These are phyloP conservation scores for Aspergillus luchuensis DNA, from an alignment of 2,329 filamentous ascomycete species.

Conservation along the genomic window DNA sequence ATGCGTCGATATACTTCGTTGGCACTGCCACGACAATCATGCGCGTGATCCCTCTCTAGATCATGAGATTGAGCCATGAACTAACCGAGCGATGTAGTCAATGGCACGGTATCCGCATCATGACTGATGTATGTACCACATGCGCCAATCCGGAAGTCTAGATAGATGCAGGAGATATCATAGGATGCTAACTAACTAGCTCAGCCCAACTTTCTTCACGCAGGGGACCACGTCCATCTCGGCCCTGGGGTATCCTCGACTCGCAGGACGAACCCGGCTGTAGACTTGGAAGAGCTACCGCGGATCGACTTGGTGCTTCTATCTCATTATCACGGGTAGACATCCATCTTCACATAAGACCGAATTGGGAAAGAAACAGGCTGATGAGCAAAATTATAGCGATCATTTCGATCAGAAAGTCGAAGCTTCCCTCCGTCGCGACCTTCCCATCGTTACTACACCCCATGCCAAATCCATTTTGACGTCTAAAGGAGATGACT, in stretches of 20 bases:
- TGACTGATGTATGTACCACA: conserved; percentile 39
- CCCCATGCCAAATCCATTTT: conserved; percentile 61
- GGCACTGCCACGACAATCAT: conserved; percentile 45
- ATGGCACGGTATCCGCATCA: conserved; percentile 43
- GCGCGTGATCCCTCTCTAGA: conserved; percentile 14
- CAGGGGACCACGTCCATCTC: conserved; percentile 66
- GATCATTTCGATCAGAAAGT: conserved; percentile 60
- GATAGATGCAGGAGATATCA: no score
- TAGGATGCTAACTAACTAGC: no score
- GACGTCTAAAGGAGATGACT: conserved; percentile 48
- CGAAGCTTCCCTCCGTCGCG: conserved; percentile 53
- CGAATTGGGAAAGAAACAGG: not conserved
- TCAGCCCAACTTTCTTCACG: conserved; percentile 66
- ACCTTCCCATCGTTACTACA: conserved; percentile 65
- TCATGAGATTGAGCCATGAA: no score
- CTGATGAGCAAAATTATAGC: conserved; percentile 12
- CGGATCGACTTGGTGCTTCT: conserved; percentile 62
- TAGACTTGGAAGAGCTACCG: conserved; percentile 62
- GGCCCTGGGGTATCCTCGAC: conserved; percentile 62
- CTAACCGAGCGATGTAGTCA: conserved; percentile 27
- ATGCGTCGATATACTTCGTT: conserved; percentile 43
- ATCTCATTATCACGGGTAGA: conserved; percentile 63
- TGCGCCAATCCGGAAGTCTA: no score
- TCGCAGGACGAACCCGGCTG: conserved; percentile 60
- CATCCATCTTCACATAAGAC: not conserved